Evolutionary conservation across 495 filamentous ascomycete genomes (phyloP), one percentile per base, ranked within the genome.

Genomic region (Aspergillus biplanus): DNA sequence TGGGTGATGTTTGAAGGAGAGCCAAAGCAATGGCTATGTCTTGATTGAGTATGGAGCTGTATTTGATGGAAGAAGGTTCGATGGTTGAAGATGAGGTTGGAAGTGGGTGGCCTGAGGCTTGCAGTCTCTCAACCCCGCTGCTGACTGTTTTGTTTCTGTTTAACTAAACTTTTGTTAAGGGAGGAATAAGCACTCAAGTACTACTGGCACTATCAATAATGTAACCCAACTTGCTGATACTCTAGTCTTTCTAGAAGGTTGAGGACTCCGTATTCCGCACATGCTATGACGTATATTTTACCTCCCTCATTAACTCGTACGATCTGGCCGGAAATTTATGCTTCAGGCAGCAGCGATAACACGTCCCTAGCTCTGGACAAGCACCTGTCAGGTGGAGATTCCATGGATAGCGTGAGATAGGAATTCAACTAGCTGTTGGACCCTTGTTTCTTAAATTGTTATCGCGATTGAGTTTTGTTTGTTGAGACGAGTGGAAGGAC

Each of bases 321-420:
- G 5, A 13, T 44, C 39, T 12, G 11, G 11, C 2, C 11, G 39
- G n/a, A 44, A 44, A 0, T 15, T 44, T 15, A 44, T 13, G 39
- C 39, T 44, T 44, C 39, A 44, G 39, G 39, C 39, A 44, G 8
- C 39, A 44, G 39, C 39, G 8, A 44, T 44, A 11, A 12, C 8
- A 15, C 39, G 39, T 44, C 39, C 8, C n/a, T 44, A 44, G 39
- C 39, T 44, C 39, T 7, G 11, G n/a, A 44, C 39, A 44, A 44
- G 39, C 39, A 44, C 39, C 39, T 27, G n/a, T 6, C 5, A 44
- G 39, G 39, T 44, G 39, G 39, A 44, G 37, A 1, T 39, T 39
- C 37, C 37, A 39, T 39, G 13, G 13, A 39, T 39, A 8, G 37
- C 7, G 37, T 39, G 7, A 13, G 13, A 5, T 78, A 13, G 7